phyloP scores from a whole-genome alignment of 768 basidiomycete species.

The Boletus bicolor region DNA sequence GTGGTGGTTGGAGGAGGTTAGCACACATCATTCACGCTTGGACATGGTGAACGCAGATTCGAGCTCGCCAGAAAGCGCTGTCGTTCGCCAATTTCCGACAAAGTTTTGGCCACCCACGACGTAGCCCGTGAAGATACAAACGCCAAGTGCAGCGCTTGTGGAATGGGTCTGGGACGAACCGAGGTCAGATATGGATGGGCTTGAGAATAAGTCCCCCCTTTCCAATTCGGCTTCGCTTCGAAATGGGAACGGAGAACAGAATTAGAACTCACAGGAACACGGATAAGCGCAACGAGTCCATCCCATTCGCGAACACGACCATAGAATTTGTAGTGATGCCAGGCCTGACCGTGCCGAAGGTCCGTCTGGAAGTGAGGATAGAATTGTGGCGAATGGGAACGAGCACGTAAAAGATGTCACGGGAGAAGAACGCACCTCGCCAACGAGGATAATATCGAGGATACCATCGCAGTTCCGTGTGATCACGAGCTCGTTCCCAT shows the following conservation, averaged over 20 bases:
- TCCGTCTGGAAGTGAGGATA: constrained; percentile 41
- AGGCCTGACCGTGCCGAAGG: constrained; percentile 42
- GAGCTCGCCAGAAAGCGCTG: constrained; percentile 34
- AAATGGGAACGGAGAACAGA: background rate
- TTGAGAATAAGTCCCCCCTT: background rate
- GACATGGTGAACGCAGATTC: constrained; percentile 68
- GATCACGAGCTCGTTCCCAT: constrained; percentile 23
- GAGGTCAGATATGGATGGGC: constrained; percentile 3
- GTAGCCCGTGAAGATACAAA: constrained; percentile 66
- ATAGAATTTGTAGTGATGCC: constrained; percentile 46
- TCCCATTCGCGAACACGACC: constrained; percentile 60
- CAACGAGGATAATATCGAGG: constrained; percentile 58
- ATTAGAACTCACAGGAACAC: constrained; percentile 34
- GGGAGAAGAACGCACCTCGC: constrained; percentile 41
- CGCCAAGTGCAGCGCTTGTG: constrained; percentile 10
- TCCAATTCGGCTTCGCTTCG: background rate
- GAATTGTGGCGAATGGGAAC: background rate
- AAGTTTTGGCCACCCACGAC: constrained; percentile 61
- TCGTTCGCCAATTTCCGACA: constrained; percentile 68
- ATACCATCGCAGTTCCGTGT: constrained; percentile 49
- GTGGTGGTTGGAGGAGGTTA: background rate
- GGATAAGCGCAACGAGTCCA: constrained; percentile 52
- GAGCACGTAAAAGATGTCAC: background rate
- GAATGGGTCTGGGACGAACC: constrained; percentile 7
- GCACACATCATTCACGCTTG: constrained; percentile 32